Evolutionary conservation across 805 yeast genomes (phyloP), one percentile per base, ranked within the genome.

Genomic region (Lachancea sp.): DNA sequence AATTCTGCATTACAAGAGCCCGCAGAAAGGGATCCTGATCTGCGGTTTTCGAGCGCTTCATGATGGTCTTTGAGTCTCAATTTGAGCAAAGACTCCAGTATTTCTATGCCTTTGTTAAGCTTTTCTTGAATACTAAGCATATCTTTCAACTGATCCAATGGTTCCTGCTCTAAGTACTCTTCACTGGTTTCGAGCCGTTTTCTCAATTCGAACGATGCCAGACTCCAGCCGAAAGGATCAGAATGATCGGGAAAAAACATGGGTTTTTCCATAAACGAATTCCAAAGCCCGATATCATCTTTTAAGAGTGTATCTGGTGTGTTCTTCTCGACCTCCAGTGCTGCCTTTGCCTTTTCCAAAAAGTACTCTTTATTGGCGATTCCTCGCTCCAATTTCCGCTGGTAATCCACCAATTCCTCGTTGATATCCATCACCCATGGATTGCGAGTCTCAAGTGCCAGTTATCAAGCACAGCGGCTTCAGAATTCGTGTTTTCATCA

Each of bases 201-300:
- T 7, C 44, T 29, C 15, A 53, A 36, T 26, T 54, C 50, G 13
- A 49, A 44, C 18, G 54, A 50, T 0, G 51, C 57, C 34, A 60
- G 40, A 38, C 56, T 52, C 10, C 58, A 37, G 0, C 67, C 66
- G 35, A 62, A 53, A 1, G 66, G 66, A 36, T 63, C 67, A 0
- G 66, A 55, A 44, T 62, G 53, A 33, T 59, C 65, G 6, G 63
- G 58, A n/a, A 49, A 51, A 34, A 57, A 52, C 52, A 63, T 46
- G 0, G 63, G 60, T 29, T 53, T 53, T 19, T 48, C 46, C 44
- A 56, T 25, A 17, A 59, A 48, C n/a, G 45, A 46, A 17, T 54
- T 42, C 58, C 58, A 58, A 4, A 38, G 38, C 1, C 38, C 43
- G 3, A 38, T 45, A 25, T 51, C 39, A 8, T 44, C 42, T 12